Evolutionary conservation across 2,329 filamentous ascomycete species (phyloP), one percentile per base, ranked within the genome.

Genomic region (Salinomyces thailandicus): DNA sequence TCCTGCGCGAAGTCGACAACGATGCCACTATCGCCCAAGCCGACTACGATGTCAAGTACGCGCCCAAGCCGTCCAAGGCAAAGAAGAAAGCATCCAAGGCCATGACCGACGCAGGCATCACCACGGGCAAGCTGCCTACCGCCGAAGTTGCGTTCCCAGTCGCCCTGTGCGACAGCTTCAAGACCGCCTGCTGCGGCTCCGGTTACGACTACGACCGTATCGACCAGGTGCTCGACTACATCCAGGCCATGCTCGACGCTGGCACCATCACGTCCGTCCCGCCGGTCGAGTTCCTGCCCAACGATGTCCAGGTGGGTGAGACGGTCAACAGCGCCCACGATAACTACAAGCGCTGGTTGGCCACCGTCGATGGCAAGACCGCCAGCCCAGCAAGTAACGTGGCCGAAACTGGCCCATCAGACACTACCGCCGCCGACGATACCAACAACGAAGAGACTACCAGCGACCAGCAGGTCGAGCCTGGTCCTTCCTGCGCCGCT

Each of bases 241-340:
- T 53, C 35, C 32, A 49, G 30, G 34, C 16, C 2, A 36, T 47
- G 26, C 38, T 48, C 31, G 35, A 29, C 15, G 34, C 33, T n/a
- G 43, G 41, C 22, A 31, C 33, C 24, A 47, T 52, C 42, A 27
- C 18, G 11, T 37, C 35, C 13, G 47, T 57, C 47, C 47, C 50
- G n/a, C 53, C 54, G 9, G 41, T 53, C 30, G 54, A 57, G 44
- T 55, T 56, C 35, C 43, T 57, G 11, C 48, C 56, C 39, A 37
- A 38, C 32, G 37, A 45, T n/a, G 16, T 31, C 4, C 30, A 24
- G 18, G 26, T 27, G 5, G 45, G 38, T 35, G 53, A 56, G 37
- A 37, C 29, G 3, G 31, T 48, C 33, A 49, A 31, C 29, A 41
- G 49, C 30, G 37, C 50, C 2, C 17, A 17, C 16, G 36, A 24